phyloP scores from a whole-genome alignment of 2,329 filamentous ascomycete species.

The Juglanconis sp. region DNA sequence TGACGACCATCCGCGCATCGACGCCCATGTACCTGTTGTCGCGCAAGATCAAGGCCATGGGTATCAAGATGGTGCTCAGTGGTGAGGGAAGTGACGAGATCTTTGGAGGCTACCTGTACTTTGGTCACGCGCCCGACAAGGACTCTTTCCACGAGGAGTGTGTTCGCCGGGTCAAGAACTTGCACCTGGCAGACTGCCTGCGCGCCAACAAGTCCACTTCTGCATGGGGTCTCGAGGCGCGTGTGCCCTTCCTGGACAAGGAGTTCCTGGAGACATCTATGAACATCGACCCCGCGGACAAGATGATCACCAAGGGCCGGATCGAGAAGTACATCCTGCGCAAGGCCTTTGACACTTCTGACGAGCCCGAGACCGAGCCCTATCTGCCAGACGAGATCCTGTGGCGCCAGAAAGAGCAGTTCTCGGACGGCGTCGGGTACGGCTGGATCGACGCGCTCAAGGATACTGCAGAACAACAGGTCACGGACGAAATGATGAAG shows the following conservation, averaged over 20 bases:
- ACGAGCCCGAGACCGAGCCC: slow-evolving; percentile 74
- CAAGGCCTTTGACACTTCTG: slow-evolving; percentile 92
- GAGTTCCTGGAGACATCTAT: slow-evolving; percentile 89
- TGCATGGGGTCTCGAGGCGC: slow-evolving; percentile 95
- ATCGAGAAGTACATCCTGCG: slow-evolving; percentile 98
- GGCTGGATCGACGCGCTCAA: slow-evolving; percentile 98
- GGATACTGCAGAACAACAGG: slow-evolving; percentile 83
- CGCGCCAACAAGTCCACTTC: slow-evolving; percentile 99
- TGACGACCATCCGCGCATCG: slow-evolving; percentile 96
- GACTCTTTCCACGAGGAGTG: slow-evolving; percentile 95
- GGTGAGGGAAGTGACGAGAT: slow-evolving; percentile 98
- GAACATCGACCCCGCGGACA: slow-evolving; percentile 91
- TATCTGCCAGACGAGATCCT: slow-evolving; percentile 97
- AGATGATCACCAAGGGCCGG: slow-evolving; percentile 86
- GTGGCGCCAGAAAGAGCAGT: slow-evolving; percentile 99
- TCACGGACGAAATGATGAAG: slow-evolving; percentile 97
- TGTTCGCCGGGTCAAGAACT: slow-evolving; percentile 89
- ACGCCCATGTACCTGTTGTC: slow-evolving; percentile 98
- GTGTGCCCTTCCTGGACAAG: slow-evolving; percentile 97
- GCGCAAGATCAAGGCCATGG: slow-evolving; percentile 99
- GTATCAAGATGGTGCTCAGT: slow-evolving; percentile 98
- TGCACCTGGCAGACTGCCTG: slow-evolving; percentile 93
- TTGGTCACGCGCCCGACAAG: slow-evolving; percentile 89
- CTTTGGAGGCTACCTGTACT: slow-evolving; percentile 97
- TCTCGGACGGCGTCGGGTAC: slow-evolving; percentile 97